Base-by-base conservation (phyloP, 2,329 filamentous ascomycete species). In the Colletotrichum salicis region DNA sequence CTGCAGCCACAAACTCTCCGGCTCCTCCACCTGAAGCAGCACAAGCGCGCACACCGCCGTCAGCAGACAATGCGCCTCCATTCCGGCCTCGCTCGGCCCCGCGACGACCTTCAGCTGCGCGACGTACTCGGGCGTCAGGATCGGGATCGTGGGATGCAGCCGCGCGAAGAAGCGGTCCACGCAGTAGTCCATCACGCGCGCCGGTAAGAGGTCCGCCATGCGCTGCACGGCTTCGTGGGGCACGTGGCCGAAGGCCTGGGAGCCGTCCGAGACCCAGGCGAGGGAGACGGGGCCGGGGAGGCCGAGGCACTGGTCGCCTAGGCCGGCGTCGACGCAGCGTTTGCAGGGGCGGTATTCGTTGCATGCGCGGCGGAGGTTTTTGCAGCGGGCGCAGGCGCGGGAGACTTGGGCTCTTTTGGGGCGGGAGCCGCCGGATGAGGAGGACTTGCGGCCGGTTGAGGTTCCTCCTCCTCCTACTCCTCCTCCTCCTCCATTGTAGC, bases 321-420 rank as follows among this genome's bases (percentile, higher is more conserved):
- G 75, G n/a, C 84, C 84, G 15, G 83, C 81, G 48, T 81, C 80
- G 68, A 81, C 73, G 76, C 84, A 86, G 63, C 84, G 77, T 64
- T 79, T 79, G 76, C 84, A 86, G 12, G 84, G 84, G 55, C 84
- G 77, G 60, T 79, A 81, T 74, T 86, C 83, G 76, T 81, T 85
- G 74, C 84, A 86, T 1, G 83, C 84, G 37, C 84, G 79, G 35
- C 84, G 82, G 13, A 85, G 78, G 22, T 77, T 78, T 72, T 83
- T 83, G 77, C 84, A 86, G 27, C 84, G 78, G 35, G 80, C 79
- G 66, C 84, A 86, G 8, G 84, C 84, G 33, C 82, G 77, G 10
- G 84, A 82, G 8, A 86, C 84, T 70, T 85, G 84, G 24, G 78
- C 76, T 33, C 70, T 58, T 48, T 72, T 72, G 55, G 70, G 69